phyloP scores from a whole-genome alignment of 345 rosid species.

The Angophora floribunda region DNA sequence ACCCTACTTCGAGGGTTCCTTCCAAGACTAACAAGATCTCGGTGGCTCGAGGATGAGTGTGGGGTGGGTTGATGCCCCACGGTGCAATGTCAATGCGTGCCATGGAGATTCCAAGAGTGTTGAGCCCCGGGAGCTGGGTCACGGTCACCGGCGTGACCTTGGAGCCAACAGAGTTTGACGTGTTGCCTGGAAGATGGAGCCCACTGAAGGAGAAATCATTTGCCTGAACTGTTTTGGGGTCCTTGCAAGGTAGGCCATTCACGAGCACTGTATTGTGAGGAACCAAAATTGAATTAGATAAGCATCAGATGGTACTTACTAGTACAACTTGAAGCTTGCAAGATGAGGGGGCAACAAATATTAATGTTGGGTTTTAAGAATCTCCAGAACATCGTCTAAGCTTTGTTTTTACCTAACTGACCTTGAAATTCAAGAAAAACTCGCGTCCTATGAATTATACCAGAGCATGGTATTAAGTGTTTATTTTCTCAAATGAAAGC shows the following conservation, averaged over 20 bases:
- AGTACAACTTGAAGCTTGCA: background rate
- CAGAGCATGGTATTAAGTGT: too few relatives aligned
- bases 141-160: background rate
- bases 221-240: background rate
- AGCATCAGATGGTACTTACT: background rate
- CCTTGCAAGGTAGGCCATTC: background rate
- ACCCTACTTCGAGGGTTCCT: background rate
- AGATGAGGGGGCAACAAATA: background rate
- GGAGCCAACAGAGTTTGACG: background rate
- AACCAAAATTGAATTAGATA: background rate
- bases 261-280: background rate
- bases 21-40: background rate
- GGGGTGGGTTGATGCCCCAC: background rate
- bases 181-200: background rate
- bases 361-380: background rate
- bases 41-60: background rate
- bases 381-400: background rate
- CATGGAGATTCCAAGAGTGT: background rate
- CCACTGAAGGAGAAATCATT: background rate
- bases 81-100: background rate
- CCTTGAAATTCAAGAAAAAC: background rate
- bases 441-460: too few relatives aligned
- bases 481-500: background rate
- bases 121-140: background rate
- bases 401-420: background rate